Conservation (phyloP, 2,329 filamentous ascomycete species). For the Zopfia rhizophila region DNA sequence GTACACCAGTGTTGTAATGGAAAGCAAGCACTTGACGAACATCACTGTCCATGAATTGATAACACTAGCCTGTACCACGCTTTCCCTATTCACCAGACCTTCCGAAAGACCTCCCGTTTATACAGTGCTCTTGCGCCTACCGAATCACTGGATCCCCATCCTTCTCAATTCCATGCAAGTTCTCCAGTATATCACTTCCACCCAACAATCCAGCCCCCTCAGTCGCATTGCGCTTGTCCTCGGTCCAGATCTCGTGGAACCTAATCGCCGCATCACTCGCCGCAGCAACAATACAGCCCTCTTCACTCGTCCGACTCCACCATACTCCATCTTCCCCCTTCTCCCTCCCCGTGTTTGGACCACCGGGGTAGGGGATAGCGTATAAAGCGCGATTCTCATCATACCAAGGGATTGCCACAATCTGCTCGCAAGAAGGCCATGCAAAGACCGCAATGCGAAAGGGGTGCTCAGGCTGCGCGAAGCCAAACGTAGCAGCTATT, state of each 20-base stretch:
- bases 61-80: too few relatives aligned
- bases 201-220: slow-evolving; percentile 66
- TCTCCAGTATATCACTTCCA: slow-evolving; percentile 86
- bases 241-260: slow-evolving; percentile 95
- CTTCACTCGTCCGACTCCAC: slow-evolving; percentile 68
- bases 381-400: slow-evolving; percentile 82
- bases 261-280: slow-evolving; percentile 92
- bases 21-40: too few relatives aligned
- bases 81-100: too few relatives aligned
- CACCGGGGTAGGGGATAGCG: slow-evolving; percentile 84
- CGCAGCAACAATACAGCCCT: slow-evolving; percentile 90
- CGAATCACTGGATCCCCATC: slow-evolving; percentile 62
- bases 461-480: slow-evolving; percentile 87
- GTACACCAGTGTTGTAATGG: too few relatives aligned
- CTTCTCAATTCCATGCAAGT: slow-evolving; percentile 80
- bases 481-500: slow-evolving; percentile 93
- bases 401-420: slow-evolving; percentile 86
- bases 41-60: too few relatives aligned
- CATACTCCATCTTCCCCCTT: slow-evolving; percentile 64
- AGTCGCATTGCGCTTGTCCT: slow-evolving; percentile 67
- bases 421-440: slow-evolving; percentile 90
- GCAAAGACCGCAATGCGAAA: slow-evolving; percentile 92
- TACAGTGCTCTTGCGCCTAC: slow-evolving; percentile 32
- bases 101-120: too few relatives aligned
- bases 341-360: slow-evolving; percentile 57